A percentile compares a stretch with the other conserved stretches of the same genome.
Evolutionary conservation across 805 yeast genomes (phyloP).

Genomic region (Myxozyma vanderwaltii): DNA sequence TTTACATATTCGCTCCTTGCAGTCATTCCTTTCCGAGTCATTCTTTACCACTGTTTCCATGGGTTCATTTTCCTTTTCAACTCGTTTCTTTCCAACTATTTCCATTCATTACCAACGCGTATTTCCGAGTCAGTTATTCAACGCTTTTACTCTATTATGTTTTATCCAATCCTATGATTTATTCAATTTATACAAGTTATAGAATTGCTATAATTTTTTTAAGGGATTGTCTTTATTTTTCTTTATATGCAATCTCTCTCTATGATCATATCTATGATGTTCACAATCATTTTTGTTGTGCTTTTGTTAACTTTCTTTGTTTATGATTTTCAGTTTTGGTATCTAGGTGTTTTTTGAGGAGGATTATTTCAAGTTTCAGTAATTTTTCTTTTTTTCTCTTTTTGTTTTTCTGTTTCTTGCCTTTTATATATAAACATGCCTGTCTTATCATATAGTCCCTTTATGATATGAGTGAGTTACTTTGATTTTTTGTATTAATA

Average conservation of each 20-base stretch:
- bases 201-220: too few relatives aligned
- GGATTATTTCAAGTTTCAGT: too few relatives aligned
- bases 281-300: neutral
- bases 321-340: neutral
- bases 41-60: neutral
- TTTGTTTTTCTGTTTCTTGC: too few relatives aligned
- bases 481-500: neutral
- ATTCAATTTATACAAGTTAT: too few relatives aligned
- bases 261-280: neutral
- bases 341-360: too few relatives aligned
- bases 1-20: neutral
- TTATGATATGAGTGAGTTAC: too few relatives aligned
- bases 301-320: neutral
- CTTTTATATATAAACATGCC: too few relatives aligned
- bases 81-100: neutral
- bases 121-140: conserved; percentile 1
- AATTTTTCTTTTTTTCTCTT: too few relatives aligned
- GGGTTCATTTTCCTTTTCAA: neutral
- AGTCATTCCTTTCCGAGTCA: neutral
- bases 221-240: neutral
- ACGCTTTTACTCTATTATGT: neutral
- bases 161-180: too few relatives aligned
- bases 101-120: neutral
- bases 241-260: neutral
- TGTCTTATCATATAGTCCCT: too few relatives aligned